phyloP scores from a whole-genome alignment of 129 eudicot genomes.

The Flaveria sonorensis region DNA sequence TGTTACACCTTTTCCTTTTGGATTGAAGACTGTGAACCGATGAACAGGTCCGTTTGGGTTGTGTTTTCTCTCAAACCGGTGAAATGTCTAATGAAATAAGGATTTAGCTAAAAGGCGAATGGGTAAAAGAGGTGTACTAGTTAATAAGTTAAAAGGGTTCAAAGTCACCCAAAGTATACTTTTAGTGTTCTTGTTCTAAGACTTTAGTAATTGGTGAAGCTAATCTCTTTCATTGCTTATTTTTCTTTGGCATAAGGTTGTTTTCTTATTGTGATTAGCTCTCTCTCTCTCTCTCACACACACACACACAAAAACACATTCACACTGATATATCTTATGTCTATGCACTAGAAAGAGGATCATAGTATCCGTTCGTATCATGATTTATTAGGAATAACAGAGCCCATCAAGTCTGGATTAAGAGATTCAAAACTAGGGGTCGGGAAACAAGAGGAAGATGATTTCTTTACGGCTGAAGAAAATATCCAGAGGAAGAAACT shows the following conservation, averaged over 20 bases:
- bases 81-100: no score
- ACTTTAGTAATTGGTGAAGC: no score
- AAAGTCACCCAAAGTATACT: background rate
- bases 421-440: constrained; percentile 86
- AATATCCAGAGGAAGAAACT: constrained; percentile 90
- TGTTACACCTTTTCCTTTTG: no score
- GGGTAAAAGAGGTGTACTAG: background rate
- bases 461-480: constrained; percentile 93
- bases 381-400: constrained; percentile 65
- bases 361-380: background rate
- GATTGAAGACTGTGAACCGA: no score
- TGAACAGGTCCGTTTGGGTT: no score
- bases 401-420: constrained; percentile 96
- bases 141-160: background rate
- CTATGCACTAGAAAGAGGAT: background rate
- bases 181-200: no score
- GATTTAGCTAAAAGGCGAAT: background rate
- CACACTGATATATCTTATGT: background rate
- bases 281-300: background rate
- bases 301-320: background rate
- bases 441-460: constrained; percentile 97
- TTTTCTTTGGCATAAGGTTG: background rate
- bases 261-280: background rate
- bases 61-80: no score
- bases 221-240: no score